Evolutionary conservation across 108 stramenopile genomes (phyloP).

Genomic region (Cyclotella choctawhatcheeana): DNA sequence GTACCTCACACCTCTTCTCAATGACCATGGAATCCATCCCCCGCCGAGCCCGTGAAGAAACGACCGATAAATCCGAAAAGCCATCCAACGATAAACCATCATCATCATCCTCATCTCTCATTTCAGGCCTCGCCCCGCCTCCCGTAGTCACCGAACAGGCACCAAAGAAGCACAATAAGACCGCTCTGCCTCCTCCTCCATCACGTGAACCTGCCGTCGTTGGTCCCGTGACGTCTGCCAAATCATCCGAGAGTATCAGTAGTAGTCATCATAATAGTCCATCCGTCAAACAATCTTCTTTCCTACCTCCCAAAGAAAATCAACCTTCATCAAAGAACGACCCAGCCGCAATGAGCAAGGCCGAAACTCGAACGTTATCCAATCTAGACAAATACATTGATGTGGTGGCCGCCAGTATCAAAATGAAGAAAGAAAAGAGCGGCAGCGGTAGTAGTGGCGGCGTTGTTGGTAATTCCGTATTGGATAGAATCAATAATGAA

Average conservation of each 20-base stretch:
- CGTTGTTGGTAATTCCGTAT: no score
- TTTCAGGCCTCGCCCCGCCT: not conserved
- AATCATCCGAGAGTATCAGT: no score
- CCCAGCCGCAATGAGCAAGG: not conserved
- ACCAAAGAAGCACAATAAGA: constrained; percentile 1
- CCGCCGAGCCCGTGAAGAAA: not conserved
- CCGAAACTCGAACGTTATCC: constrained; percentile 10
- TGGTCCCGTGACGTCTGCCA: no score
- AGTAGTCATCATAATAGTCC: not conserved
- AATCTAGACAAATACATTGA: constrained; percentile 28
- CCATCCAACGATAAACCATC: no score
- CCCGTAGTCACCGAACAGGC: not conserved
- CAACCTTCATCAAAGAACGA: no score
- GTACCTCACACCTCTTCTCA: no score
- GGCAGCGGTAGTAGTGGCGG: constrained; percentile 4
- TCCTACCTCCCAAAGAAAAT: constrained; percentile 1
- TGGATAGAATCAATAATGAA: not conserved
- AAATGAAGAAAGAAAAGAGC: not conserved
- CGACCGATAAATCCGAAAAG: not conserved
- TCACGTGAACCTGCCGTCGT: no score
- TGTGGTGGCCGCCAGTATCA: constrained; percentile 12
- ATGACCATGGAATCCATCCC: not conserved
- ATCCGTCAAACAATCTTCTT: not conserved
- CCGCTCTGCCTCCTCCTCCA: not conserved
- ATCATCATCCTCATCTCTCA: not conserved